These are phyloP conservation scores for Globisporangium takayamanum DNA, from an alignment of 352 stramenopile species.

Conservation along the genomic window DNA sequence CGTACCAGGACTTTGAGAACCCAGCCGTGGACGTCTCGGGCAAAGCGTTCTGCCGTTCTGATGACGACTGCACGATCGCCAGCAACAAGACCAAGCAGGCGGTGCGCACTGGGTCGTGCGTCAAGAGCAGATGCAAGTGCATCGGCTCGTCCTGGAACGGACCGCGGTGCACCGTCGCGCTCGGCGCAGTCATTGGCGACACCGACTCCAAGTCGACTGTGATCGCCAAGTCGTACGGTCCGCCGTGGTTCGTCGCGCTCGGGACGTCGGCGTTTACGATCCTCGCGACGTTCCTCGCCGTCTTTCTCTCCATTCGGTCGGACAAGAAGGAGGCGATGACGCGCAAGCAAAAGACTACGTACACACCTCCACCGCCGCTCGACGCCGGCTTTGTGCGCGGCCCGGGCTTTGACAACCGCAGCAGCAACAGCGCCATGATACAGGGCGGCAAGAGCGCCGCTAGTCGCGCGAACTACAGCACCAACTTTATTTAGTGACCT, in stretches of 20 bases:
- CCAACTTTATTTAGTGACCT: conserved; percentile 24
- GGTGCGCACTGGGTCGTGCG: conserved; percentile 31
- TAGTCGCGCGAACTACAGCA: conserved; percentile 27
- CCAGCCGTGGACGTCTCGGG: conserved; percentile 73
- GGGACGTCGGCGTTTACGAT: conserved; percentile 5
- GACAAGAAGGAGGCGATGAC: conserved; percentile 17
- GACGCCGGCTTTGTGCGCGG: conserved; percentile 15
- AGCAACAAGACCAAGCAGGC: conserved; percentile 6
- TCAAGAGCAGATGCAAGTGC: conserved; percentile 31
- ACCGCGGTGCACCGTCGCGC: conserved; percentile 32
- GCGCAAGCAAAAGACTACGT: conserved; percentile 7
- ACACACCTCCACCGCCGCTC: conserved; percentile 8
- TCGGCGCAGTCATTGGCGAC: conserved; percentile 4
- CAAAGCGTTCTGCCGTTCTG: conserved; percentile 41
- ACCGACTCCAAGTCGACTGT: neutral
- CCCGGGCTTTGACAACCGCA: conserved; percentile 14
- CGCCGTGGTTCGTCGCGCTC: conserved; percentile 6
- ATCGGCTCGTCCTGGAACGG: conserved; percentile 30
- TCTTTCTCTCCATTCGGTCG: conserved; percentile 8
- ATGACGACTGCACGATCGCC: conserved; percentile 47
- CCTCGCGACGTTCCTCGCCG: conserved; percentile 4
- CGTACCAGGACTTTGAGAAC: too few species aligned
- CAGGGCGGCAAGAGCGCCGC: conserved; percentile 7
- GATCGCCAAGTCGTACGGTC: conserved; percentile 13
- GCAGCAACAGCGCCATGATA: too few species aligned